Evolutionary conservation across 116 monocot genomes (phyloP), one percentile per base, ranked within the genome.

Genomic region (Posidonia oceanica): DNA sequence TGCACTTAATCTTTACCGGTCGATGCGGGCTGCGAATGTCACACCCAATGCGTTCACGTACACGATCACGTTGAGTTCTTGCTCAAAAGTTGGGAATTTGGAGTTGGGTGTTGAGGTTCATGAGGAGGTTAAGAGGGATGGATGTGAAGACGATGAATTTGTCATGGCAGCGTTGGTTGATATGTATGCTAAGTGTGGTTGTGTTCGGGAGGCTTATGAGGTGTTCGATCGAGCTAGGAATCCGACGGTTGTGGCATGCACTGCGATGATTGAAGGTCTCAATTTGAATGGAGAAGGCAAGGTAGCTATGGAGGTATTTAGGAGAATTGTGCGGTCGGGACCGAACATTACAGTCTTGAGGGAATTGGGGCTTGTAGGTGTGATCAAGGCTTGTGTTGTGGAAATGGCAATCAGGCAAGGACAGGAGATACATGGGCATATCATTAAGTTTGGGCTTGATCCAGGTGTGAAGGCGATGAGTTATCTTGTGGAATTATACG

Each of bases 111-210:
- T 56, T 39, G 4, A 16, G 71, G 54, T 80, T 72, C 70, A 40
- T 62, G 22, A n/a, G 41, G 36, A 75, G 67, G 75, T 59, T 69
- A 17, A 23, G 3, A 3, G 42, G 64, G 62, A 75, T 36, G 84
- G 87, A 4, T 80, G 76, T 41, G 5, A 36, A 39, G 57, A 36
- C 0, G 80, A 83, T 54, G 74, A 76, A 17, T 42, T 73, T 21
- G 40, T 90, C 52, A 67, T 68, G 71, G 81, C 72, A 4, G 78
- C 81, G 4, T 63, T 84, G 41, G 53, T 91, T 14, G 82, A 87
- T 56, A 84, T 91, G 90, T 87, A 91, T 63, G 68, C 80, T 21
- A 80, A 70, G 12, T 62, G 69, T 44, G 85, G 81, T n/a, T 40
- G 6, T 48, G 21, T 80, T 22, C 66, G 70, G n/a, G 76, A 76